Evolutionary conservation across 1,139 yeast species (phyloP).

Genomic region (Saccharomyces hybrid): DNA sequence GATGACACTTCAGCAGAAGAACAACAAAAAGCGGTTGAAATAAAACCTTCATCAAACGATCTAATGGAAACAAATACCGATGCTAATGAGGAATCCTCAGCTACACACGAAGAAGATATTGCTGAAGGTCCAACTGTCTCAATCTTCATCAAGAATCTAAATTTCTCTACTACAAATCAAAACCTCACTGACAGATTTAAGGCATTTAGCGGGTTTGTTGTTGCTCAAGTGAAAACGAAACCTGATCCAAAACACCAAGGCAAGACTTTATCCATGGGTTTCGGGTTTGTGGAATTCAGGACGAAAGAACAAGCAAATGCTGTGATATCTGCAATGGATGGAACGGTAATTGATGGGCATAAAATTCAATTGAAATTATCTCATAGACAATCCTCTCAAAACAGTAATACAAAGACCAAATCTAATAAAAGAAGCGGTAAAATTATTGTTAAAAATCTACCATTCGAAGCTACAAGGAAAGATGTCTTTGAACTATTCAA

Average conservation of each 20-base stretch:
- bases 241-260: slow-evolving; percentile 75
- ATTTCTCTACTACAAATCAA: slow-evolving; percentile 64
- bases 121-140: slow-evolving; percentile 72
- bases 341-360: slow-evolving; percentile 80
- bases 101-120: slow-evolving; percentile 35
- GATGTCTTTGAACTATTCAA: slow-evolving; percentile 87
- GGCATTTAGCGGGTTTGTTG: slow-evolving; percentile 67
- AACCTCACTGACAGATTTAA: slow-evolving; percentile 58
- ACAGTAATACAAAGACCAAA: slow-evolving; percentile 18
- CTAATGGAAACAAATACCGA: slow-evolving; percentile 34
- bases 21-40: slow-evolving; percentile 35
- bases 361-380: slow-evolving; percentile 82
- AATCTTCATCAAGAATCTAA: slow-evolving; percentile 84
- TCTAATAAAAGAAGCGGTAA: slow-evolving; percentile 49
- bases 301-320: slow-evolving; percentile 69
- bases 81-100: slow-evolving; percentile 28
- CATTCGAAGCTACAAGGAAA: slow-evolving; percentile 90
- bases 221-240: slow-evolving; percentile 79
- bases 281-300: slow-evolving; percentile 89
- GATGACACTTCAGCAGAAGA: slow-evolving; percentile 31
- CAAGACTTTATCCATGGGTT: slow-evolving; percentile 81
- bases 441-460: slow-evolving; percentile 90
- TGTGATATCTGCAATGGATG: slow-evolving; percentile 72
- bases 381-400: slow-evolving; percentile 51
- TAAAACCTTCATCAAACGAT: slow-evolving; percentile 39